Conservation (phyloP, 257 asterid genomes). For the Solanum phureja region DNA sequence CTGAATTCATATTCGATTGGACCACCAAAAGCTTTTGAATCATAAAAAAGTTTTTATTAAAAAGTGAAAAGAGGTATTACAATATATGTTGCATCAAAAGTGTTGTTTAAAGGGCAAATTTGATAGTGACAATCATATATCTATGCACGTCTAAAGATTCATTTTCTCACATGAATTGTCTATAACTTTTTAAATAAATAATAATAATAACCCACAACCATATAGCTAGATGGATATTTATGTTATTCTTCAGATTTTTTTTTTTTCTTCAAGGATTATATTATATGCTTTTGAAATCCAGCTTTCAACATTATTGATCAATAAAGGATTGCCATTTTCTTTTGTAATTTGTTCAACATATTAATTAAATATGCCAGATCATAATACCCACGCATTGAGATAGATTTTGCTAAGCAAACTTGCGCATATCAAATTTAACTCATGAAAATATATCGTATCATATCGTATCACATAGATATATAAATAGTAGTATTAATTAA, state of each 20-base stretch:
- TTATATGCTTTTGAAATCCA: not conserved
- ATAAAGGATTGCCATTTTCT: not conserved
- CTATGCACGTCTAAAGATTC: not conserved
- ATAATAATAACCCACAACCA: not conserved
- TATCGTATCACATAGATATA: not conserved
- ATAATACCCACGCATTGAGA: not conserved
- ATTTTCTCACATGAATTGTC: conserved; percentile 2
- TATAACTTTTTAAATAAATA: not conserved
- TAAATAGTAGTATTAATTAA: not conserved
- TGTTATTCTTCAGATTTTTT: not conserved
- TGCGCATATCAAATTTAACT: not conserved
- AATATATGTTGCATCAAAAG: not conserved
- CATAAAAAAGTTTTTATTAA: not conserved
- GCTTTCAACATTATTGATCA: not conserved
- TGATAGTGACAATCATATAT: not conserved
- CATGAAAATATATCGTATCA: not conserved
- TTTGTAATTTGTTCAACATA: not conserved
- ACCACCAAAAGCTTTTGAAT: not conserved
- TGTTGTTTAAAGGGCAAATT: not conserved
- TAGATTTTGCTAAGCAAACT: not conserved
- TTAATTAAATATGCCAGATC: not conserved
- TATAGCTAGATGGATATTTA: not conserved
- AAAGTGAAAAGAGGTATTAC: not conserved
- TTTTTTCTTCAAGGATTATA: not conserved
- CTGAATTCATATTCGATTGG: not conserved